phyloP scores from a whole-genome alignment of 495 filamentous ascomycete species.

The Entonaema liquescens region DNA sequence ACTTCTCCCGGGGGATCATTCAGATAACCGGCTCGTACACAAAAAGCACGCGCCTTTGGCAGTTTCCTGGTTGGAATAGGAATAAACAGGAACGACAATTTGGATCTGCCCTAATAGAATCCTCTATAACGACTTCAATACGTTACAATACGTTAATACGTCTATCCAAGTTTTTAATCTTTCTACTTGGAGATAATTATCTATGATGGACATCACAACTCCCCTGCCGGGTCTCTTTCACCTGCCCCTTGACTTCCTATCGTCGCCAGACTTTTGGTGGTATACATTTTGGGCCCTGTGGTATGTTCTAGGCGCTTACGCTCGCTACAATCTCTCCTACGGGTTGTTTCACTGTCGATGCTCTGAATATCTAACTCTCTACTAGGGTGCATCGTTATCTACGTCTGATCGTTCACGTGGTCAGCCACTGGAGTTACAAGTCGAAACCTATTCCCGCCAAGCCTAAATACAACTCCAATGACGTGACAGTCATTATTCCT shows the following conservation, averaged over 20 bases:
- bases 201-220: constrained; percentile 45
- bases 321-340: background rate
- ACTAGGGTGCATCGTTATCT: constrained; percentile 59
- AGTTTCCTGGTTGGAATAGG: constrained; percentile 4
- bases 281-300: constrained; percentile 55
- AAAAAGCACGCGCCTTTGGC: constrained; percentile 2
- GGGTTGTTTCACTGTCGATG: constrained; percentile 3
- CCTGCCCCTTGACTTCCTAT: constrained; percentile 50
- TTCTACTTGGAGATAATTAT: constrained; percentile 11
- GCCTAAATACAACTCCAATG: constrained; percentile 50
- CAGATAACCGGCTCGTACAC: constrained; percentile 34
- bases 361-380: constrained; percentile 28
- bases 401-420: constrained; percentile 56
- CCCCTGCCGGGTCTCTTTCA: constrained; percentile 48
- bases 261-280: constrained; percentile 46
- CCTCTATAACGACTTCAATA: background rate
- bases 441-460: constrained; percentile 47
- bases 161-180: constrained; percentile 7
- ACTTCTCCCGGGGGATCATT: constrained; percentile 20
- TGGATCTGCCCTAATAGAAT: background rate
- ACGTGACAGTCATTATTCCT: constrained; percentile 66
- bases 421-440: constrained; percentile 57
- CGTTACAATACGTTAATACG: constrained; percentile 25
- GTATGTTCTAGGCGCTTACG: constrained; percentile 45
- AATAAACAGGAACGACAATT: background rate